phyloP scores from a whole-genome alignment of 331 rosid genomes.

The Cydonia oblonga region DNA sequence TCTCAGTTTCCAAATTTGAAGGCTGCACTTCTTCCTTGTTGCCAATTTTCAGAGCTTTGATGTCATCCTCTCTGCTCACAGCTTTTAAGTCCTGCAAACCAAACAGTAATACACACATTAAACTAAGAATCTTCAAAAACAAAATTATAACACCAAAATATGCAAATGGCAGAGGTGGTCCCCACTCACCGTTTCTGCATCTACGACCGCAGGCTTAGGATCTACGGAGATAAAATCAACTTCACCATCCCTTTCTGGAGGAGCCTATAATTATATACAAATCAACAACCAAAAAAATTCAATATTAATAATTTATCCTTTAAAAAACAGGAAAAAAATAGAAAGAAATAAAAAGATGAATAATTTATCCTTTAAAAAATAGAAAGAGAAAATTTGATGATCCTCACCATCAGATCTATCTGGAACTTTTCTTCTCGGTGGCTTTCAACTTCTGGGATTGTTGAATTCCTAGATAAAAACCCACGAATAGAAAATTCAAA shows the following conservation, averaged over 20 bases:
- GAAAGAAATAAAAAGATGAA: not conserved
- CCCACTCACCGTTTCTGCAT: conserved; percentile 64
- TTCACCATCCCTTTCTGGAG: conserved; percentile 68
- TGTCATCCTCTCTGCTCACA: conserved; percentile 39
- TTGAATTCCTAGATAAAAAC: conserved; percentile 31
- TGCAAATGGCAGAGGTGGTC: conserved; percentile 6
- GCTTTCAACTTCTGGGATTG: conserved; percentile 33
- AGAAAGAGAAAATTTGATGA: too few relatives aligned
- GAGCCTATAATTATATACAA: conserved; percentile 37
- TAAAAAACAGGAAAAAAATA: not conserved
- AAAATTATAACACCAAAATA: not conserved
- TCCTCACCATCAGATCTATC: too few relatives aligned
- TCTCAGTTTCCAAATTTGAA: conserved; percentile 36
- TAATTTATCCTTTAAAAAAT: too few relatives aligned
- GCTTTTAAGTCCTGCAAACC: conserved; percentile 55
- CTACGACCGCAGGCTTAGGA: conserved; percentile 39
- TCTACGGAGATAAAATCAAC: conserved; percentile 44
- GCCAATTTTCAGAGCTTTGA: conserved; percentile 26
- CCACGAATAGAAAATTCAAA: not conserved
- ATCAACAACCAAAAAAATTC: not conserved
- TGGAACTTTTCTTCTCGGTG: conserved; percentile 72
- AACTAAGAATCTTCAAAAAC: not conserved
- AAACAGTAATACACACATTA: not conserved
- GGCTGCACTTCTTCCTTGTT: conserved; percentile 28
- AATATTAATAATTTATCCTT: not conserved